Base-by-base conservation (phyloP, 2,329 filamentous ascomycete genomes). In the Ascochyta viciae-villosae region DNA sequence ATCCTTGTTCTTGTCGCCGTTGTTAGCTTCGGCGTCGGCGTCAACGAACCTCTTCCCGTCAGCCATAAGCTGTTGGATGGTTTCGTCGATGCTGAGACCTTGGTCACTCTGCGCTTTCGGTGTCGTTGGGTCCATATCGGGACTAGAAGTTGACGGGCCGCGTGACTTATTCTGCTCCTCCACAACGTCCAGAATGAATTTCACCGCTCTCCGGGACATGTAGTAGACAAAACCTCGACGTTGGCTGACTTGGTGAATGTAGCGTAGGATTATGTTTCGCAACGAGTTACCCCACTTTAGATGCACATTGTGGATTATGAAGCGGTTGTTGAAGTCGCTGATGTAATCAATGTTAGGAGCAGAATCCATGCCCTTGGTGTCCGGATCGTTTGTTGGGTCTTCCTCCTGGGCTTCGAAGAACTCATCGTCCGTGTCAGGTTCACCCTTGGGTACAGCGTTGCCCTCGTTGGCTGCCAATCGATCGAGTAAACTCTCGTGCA, bases 201-300 rank as follows among this genome's bases (percentile, higher is more conserved):
- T 99, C 71, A 99, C 91, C 3, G 95, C 96, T 60, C 92, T 88
- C 42, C 94, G 87, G 10, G 96, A 98, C 78, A 98, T 89, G 77
- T 99, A 99, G 79, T 99, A 99, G 27, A 99, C 89, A 71, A 99
- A 98, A 48, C 95, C 96, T 64, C 95, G 88, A 47, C 95, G 86
- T 77, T 99, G 96, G 73, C 93, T 92, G 68, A 96, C 95, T 80
- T 99, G 95, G 72, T 99, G 95, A 61, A 95, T 96, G 74, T 99
- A 99, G 23, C 95, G 91, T 37, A 99, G 84, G 45, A 99, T 95
- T 68, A 97, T 97, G 71, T 99, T 98, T 56, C 95, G 87, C 34
- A 99, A 79, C 10, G 93, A 86, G 67, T 99, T 99, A 79, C 96
- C 98, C 95, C 95, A 99, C 76, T 99, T 99, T 54, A 99, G 81